Evolutionary conservation across 805 yeast species (phyloP), one percentile per base, ranked within the genome.

Genomic region (Cephaloascus fragrans): DNA sequence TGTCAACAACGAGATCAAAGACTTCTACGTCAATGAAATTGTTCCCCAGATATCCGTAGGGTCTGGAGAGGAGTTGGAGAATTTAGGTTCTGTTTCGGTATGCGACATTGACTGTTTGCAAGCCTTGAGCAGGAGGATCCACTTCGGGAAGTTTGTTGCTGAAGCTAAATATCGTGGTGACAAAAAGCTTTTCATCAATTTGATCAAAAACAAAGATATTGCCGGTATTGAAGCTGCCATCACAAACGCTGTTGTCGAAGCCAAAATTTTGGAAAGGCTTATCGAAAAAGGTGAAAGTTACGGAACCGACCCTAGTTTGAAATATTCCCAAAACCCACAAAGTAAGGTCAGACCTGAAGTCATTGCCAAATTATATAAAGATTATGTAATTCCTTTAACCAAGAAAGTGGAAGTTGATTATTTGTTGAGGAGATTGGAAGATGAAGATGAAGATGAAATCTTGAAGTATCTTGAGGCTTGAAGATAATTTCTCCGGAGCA

Each of bases 81-180:
- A 89, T 58, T 67, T 78, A 40, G 98, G 98, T 1, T 82, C 95
- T 19, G 85, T 93, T 32, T 80, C 95, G 3, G 65, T 77, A 32
- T 69, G 86, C 45, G 98, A 93, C 55, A 83, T 90, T 41, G 95
- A 84, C 47, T 77, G 83, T 47, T 69, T 93, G 47, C 96, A 93
- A 59, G 81, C 95, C 4, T 62, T 93, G 35, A 83, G 95, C 6
- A 71, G 98, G 51, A 73, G 98, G 55, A 86, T 93, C 48, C 98
- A 93, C 61, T 93, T 90, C 62, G 98, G 98, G 37, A 85, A 84
- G 61, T 93, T 90, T 67, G 98, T 93, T 8, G 98, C 98, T 4
- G 98, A 93, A 57, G 83, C 96, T 35, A 93, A 93, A 61, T 93
- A 77, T 59, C 79, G 71, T 50, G 63, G 68, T 19, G 93, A 89